Percentiles rank a stretch among this genome's conserved stretches.
Conservation (phyloP, 225 moss, liverwort and hornwort genomes). For the Straminergon stramineum region DNA sequence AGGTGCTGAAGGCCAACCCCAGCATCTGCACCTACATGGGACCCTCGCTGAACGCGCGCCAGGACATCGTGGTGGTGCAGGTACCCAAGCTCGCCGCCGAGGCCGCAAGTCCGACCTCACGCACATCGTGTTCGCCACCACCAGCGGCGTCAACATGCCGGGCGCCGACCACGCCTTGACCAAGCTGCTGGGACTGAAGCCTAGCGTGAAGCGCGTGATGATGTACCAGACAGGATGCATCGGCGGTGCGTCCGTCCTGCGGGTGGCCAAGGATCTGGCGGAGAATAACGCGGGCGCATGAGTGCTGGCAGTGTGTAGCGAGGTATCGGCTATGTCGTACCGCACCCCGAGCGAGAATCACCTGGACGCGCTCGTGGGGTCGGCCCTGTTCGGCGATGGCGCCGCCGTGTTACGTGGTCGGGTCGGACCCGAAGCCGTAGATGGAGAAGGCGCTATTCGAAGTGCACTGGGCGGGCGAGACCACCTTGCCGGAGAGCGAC, state of each 20-base stretch:
- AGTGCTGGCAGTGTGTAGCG: background rate
- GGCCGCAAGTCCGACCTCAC: slow-evolving; percentile 8
- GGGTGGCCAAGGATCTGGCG: background rate
- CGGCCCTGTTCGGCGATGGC: background rate
- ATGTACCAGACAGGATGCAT: background rate
- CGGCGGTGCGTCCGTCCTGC: background rate
- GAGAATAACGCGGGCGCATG: background rate
- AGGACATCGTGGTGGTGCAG: slow-evolving; percentile 10
- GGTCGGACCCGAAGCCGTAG: background rate
- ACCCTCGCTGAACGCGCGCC: background rate
- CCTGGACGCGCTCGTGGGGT: background rate
- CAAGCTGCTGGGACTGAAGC: slow-evolving; percentile 34
- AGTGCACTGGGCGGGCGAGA: background rate
- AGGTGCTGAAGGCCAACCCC: background rate
- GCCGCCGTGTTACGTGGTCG: background rate
- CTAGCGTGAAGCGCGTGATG: background rate
- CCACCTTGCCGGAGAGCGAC: background rate
- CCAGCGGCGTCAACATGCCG: slow-evolving; percentile 31
- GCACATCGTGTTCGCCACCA: slow-evolving; percentile 35
- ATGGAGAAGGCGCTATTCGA: background rate
- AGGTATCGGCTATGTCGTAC: background rate
- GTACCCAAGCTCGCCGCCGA: slow-evolving; percentile 5
- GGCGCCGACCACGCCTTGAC: slow-evolving; percentile 32
- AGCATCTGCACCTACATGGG: slow-evolving; percentile 3
- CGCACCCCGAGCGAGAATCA: background rate